phyloP scores from a whole-genome alignment of 1,284 basidiomycete genomes.

The Chalciporus sp. region DNA sequence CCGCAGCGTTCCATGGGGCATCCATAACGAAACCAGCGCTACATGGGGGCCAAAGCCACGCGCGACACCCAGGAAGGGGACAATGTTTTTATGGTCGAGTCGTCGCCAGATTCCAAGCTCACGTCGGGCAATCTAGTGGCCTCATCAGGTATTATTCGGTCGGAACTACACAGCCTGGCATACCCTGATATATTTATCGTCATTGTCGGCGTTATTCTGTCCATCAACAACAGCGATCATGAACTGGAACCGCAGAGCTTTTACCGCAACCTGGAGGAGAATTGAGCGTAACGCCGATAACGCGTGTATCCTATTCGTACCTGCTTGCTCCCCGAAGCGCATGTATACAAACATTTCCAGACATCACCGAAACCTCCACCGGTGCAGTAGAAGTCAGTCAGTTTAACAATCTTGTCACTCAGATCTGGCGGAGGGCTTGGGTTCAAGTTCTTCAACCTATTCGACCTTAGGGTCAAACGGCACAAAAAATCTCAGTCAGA shows the following conservation, averaged over 20 bases:
- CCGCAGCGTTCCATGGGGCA: conserved; percentile 16
- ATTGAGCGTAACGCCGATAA: not conserved
- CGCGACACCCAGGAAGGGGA: conserved; percentile 24
- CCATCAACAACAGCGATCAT: not conserved
- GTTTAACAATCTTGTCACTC: conserved; percentile 15
- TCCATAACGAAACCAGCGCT: conserved; percentile 23
- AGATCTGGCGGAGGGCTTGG: conserved; percentile 2
- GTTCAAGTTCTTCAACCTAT: too few species aligned
- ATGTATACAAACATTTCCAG: conserved; percentile 11
- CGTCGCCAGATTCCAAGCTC: conserved; percentile 26
- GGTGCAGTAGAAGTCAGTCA: not conserved
- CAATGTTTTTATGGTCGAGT: conserved; percentile 22
- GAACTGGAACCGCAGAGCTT: conserved; percentile 11
- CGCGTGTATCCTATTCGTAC: not conserved
- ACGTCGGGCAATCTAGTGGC: conserved; percentile 10
- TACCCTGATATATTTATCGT: not conserved
- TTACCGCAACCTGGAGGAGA: conserved; percentile 23
- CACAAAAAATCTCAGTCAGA: too few species aligned
- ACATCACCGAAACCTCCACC: conserved; percentile 19
- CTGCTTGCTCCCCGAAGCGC: conserved; percentile 3
- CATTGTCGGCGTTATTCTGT: too few species aligned
- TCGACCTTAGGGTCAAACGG: too few species aligned
- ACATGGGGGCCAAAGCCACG: conserved; percentile 15
- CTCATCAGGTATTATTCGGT: not conserved
- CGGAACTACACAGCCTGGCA: not conserved